These are phyloP conservation scores for Ganoderma sinense DNA, from an alignment of 1,284 basidiomycete genomes.

Conservation along the genomic window DNA sequence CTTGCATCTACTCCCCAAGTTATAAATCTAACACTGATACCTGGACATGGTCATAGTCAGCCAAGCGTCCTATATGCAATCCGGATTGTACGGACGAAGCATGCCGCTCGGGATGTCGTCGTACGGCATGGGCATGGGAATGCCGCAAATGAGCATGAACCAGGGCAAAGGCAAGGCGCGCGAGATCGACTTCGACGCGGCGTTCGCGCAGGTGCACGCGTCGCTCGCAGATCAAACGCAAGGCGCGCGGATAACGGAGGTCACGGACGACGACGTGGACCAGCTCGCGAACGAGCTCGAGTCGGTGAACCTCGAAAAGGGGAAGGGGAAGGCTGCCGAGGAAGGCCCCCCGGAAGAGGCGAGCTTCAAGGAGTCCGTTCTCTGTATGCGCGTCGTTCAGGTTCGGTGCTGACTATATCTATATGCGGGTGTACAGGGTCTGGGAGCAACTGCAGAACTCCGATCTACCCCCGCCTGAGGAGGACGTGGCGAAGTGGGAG, in stretches of 20 bases:
- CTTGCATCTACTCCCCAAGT: not conserved
- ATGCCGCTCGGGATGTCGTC: conserved; percentile 40
- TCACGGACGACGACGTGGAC: conserved; percentile 48
- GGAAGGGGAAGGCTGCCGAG: conserved; percentile 42
- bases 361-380: conserved; percentile 57
- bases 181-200: conserved; percentile 82
- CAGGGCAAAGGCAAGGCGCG: conserved; percentile 79
- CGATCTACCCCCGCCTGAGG: conserved; percentile 60
- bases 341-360: conserved; percentile 25
- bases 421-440: conserved; percentile 47
- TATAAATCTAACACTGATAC: not conserved
- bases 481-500: conserved; percentile 88
- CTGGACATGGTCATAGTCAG: conserved; percentile 19
- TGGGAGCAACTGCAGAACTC: conserved; percentile 69
- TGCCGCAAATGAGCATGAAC: conserved; percentile 40
- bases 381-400: not conserved
- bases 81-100: conserved; percentile 39
- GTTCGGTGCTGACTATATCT: conserved; percentile 10
- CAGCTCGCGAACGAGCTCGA: conserved; percentile 51
- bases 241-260: conserved; percentile 61
- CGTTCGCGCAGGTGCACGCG: conserved; percentile 68
- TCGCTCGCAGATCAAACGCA: conserved; percentile 54
- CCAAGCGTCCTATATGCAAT: conserved; percentile 44
- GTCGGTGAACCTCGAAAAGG: conserved; percentile 40
- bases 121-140: conserved; percentile 23